Evolutionary conservation across 306 rosid species (phyloP), one percentile per base, ranked within the genome.

Genomic region (Malus domestica): DNA sequence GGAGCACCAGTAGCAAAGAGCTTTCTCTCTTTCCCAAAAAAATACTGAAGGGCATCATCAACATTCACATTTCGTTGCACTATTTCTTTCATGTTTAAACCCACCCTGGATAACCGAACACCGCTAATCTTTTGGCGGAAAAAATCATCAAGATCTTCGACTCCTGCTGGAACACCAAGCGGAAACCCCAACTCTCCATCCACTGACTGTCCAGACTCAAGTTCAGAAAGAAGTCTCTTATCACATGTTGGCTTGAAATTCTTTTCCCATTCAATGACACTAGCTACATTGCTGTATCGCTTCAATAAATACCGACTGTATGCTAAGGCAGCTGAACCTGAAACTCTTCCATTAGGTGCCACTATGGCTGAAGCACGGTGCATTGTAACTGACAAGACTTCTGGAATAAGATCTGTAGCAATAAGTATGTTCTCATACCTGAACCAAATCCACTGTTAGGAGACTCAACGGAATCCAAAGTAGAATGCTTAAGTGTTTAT

Each of bases 131-230:
- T 95, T 78, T 90, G 97, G 79, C 93, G 96, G 76, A 92, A 78
- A 81, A 88, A 95, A 55, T 90, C 99, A 95, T 95, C 99, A 76
- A 81, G 97, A 78, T 95, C 96, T 83, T 88, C 97, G 45, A 95
- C 92, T 68, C 98, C 98, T 19, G 95, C 81, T 14, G 97, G 97
- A 78, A 92, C 96, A 57, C 98, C 98, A 76, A 91, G 91, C 4
- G 95, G 86, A 40, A 90, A 83, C 74, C 90, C 95, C 33, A 81
- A 77, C 83, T 90, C 99, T 71, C 99, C 97, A 78, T 95, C 96
- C 74, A 67, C 68, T 65, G 90, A 85, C 63, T 90, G 67, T 71
- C 90, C 91, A 77, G 87, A 77, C 74, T 90, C 97, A 64, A 95
- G 88, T 80, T 92, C 97, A 55, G 93, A 82, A 67, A 83, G 75